Conservation (phyloP, 176 grass and related monocot genomes). For the Avena insularis region DNA sequence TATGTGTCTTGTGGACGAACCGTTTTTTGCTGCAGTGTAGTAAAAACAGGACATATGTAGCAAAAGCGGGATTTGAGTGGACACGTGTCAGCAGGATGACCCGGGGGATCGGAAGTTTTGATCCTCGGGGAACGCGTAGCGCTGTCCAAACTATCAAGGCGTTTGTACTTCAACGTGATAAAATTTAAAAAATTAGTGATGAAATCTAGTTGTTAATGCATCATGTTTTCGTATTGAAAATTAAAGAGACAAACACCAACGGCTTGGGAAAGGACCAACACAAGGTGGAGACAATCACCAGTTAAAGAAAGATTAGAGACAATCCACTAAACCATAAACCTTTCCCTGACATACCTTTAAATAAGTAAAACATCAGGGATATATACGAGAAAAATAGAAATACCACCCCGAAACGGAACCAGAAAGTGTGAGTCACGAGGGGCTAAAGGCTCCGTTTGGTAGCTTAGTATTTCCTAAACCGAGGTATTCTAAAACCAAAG, state of each 20-base stretch:
- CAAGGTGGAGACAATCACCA: neutral
- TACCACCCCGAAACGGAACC: slow-evolving; percentile 32
- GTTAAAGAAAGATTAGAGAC: too few species aligned
- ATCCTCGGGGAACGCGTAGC: too few species aligned
- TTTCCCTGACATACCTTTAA: neutral
- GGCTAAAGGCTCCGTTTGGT: neutral
- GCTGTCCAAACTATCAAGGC: too few species aligned
- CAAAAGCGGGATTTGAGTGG: too few species aligned
- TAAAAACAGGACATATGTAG: too few species aligned
- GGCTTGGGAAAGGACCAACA: neutral
- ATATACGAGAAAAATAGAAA: neutral
- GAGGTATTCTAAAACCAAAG: too few species aligned
- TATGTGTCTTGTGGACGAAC: too few species aligned
- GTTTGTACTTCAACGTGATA: neutral
- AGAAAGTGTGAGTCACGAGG: slow-evolving; percentile 25
- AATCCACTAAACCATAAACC: neutral
- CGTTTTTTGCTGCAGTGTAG: too few species aligned
- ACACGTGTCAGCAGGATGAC: too few species aligned
- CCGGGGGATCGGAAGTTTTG: too few species aligned
- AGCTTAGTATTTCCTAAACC: too few species aligned
- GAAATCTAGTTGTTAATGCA: neutral
- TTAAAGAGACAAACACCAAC: too few species aligned
- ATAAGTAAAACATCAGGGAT: neutral
- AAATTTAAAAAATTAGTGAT: neutral
- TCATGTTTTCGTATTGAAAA: neutral